A percentile compares a stretch with the other conserved stretches of the same genome.
Conservation (phyloP, 2,329 filamentous ascomycete species). For the Tothia fuscella region DNA sequence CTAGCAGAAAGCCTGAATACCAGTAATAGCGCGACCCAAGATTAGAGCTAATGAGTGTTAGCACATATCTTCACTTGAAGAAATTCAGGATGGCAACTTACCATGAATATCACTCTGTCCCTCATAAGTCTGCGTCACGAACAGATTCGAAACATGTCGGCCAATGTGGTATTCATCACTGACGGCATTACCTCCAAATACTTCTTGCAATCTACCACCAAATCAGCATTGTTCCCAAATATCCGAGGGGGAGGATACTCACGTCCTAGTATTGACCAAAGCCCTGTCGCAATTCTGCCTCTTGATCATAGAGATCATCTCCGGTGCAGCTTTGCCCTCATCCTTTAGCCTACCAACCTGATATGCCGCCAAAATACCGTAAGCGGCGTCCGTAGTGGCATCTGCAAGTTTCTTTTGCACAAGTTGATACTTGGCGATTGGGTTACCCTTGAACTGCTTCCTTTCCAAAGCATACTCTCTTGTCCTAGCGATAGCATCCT, state of each 20-base stretch:
- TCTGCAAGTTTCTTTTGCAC: slow-evolving; percentile 97
- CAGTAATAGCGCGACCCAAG: slow-evolving; percentile 12
- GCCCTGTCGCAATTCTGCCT: slow-evolving; percentile 93
- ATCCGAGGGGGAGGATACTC: slow-evolving; percentile 19
- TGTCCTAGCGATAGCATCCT: slow-evolving; percentile 76
- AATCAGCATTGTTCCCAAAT: not conserved
- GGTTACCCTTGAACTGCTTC: slow-evolving; percentile 93
- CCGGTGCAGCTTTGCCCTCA: slow-evolving; percentile 71
- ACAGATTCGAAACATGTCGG: slow-evolving; percentile 88
- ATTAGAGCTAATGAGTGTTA: slow-evolving; percentile 11
- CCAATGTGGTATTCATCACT: slow-evolving; percentile 96
- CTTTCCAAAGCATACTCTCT: slow-evolving; percentile 82
- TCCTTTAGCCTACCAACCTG: slow-evolving; percentile 93
- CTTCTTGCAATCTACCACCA: slow-evolving; percentile 62
- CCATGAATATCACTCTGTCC: slow-evolving; percentile 96
- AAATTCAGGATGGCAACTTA: slow-evolving; percentile 36
- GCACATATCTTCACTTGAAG: not conserved
- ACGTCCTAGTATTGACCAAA: slow-evolving; percentile 60
- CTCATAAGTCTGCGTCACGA: slow-evolving; percentile 96
- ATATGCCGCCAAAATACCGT: slow-evolving; percentile 75
- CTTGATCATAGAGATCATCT: slow-evolving; percentile 98
- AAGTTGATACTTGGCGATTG: slow-evolving; percentile 89
- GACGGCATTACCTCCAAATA: slow-evolving; percentile 96
- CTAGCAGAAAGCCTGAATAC: slow-evolving; percentile 12
- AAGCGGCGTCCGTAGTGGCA: slow-evolving; percentile 80